Conservation (phyloP, 2,329 filamentous ascomycete genomes). For the Triangularia verruculosa region DNA sequence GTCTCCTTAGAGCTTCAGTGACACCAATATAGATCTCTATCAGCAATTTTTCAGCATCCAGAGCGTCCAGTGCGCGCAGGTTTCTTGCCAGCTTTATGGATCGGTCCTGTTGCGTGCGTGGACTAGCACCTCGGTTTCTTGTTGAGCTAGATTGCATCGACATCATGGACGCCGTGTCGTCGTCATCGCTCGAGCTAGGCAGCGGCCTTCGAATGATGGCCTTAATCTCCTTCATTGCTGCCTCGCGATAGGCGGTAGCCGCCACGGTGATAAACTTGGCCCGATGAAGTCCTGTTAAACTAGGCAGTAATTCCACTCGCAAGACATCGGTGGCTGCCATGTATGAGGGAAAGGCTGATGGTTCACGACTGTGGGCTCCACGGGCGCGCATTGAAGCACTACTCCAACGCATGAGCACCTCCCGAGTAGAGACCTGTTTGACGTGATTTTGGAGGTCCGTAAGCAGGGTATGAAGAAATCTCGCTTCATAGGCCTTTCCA, state of each 20-base stretch:
- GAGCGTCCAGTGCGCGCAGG: conserved; percentile 74
- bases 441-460: conserved; percentile 79
- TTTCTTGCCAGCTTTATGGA: conserved; percentile 86
- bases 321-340: conserved; percentile 69
- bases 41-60: conserved; percentile 81
- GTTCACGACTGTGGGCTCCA: conserved; percentile 62
- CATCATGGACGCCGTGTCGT: conserved; percentile 57
- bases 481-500: conserved; percentile 79
- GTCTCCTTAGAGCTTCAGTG: conserved; percentile 77
- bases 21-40: conserved; percentile 81
- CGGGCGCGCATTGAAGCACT: conserved; percentile 70
- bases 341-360: conserved; percentile 74
- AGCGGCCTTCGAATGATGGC: conserved; percentile 78
- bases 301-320: conserved; percentile 65
- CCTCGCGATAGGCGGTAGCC: conserved; percentile 78
- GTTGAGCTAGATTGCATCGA: conserved; percentile 86
- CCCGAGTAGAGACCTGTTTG: conserved; percentile 64
- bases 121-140: conserved; percentile 57
- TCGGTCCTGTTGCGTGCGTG: conserved; percentile 79
- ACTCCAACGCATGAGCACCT: conserved; percentile 83
- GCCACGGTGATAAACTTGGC: conserved; percentile 78
- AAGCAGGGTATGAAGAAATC: conserved; percentile 75
- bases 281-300: conserved; percentile 75
- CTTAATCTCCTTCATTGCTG: conserved; percentile 81
- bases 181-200: conserved; percentile 90